Conservation (phyloP, 2,329 filamentous ascomycete species). For the Graphilbum fragrans region DNA sequence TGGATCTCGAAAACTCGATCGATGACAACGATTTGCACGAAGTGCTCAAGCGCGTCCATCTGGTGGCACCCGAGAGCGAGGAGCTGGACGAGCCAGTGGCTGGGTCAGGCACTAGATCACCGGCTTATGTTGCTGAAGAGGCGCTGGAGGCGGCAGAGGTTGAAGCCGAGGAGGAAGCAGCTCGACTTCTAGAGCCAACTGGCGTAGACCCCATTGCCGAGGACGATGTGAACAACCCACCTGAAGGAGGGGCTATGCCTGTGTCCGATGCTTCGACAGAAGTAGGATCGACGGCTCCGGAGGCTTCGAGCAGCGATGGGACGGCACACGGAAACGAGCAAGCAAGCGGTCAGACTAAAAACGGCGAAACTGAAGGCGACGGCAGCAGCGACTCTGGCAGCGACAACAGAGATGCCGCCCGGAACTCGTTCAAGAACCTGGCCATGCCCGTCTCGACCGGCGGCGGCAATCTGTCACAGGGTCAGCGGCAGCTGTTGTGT, state of each 20-base stretch:
- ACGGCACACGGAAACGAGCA: constrained; percentile 3
- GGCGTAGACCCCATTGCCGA: constrained; percentile 6
- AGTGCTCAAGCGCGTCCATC: constrained; percentile 46
- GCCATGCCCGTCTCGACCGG: constrained; percentile 18
- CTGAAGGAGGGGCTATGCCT: constrained; percentile 1
- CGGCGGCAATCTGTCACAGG: constrained; percentile 27
- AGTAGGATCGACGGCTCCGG: constrained; percentile 4
- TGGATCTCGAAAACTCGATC: constrained; percentile 50
- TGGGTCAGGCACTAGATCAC: too few species aligned
- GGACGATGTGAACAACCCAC: constrained; percentile 9
- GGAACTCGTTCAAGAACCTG: constrained; percentile 20
- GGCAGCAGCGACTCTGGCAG: constrained; percentile 1
- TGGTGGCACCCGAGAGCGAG: constrained; percentile 25
- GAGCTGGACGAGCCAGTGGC: background rate
- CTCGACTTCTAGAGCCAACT: constrained; percentile 5
- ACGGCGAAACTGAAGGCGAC: background rate
- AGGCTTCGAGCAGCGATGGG: background rate
- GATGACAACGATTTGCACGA: constrained; percentile 49
- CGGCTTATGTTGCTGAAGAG: background rate
- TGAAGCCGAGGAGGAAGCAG: constrained; percentile 5
- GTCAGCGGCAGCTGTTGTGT: constrained; percentile 35
- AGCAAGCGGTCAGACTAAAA: background rate
- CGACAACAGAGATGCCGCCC: constrained; percentile 2
- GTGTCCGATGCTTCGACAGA: constrained; percentile 8
- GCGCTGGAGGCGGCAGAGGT: background rate